phyloP scores from a whole-genome alignment of 2,329 filamentous ascomycete species.

The Pseudocercospora fuligena region DNA sequence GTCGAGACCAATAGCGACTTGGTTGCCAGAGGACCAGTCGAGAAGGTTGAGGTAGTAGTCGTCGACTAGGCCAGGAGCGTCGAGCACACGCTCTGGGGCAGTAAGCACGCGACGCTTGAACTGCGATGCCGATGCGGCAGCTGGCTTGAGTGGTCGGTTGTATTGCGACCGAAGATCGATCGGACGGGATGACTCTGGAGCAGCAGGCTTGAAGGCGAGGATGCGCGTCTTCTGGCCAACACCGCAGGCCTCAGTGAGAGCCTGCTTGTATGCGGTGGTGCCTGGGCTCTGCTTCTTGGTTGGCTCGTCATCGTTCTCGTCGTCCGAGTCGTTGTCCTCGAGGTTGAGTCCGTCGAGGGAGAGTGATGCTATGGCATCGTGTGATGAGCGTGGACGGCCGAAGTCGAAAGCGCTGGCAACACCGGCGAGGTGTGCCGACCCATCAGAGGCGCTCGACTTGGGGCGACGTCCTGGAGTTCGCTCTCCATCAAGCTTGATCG shows the following conservation, averaged over 20 bases:
- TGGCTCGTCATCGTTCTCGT: conserved; percentile 65
- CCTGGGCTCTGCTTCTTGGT: conserved; percentile 80
- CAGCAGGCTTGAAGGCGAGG: conserved; percentile 95
- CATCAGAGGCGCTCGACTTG: conserved; percentile 72
- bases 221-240: conserved; percentile 94
- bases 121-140: conserved; percentile 75
- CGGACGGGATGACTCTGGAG: conserved; percentile 97
- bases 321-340: conserved; percentile 67
- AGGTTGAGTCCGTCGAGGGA: conserved; percentile 81
- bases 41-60: conserved; percentile 99
- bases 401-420: conserved; percentile 71
- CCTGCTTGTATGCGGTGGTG: conserved; percentile 88
- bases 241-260: conserved; percentile 86
- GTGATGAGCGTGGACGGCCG: conserved; percentile 64
- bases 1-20: conserved; percentile 96
- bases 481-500: conserved; percentile 81
- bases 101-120: conserved; percentile 91
- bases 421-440: conserved; percentile 75
- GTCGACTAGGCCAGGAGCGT: conserved; percentile 93
- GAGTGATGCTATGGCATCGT: conserved; percentile 61
- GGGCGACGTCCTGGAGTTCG: conserved; percentile 65
- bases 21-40: conserved; percentile 97
- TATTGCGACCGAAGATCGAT: conserved; percentile 98
- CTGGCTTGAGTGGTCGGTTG: conserved; percentile 89
- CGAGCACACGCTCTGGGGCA: conserved; percentile 91